Base-by-base conservation (phyloP, 2,329 filamentous ascomycete species). In the Ophiostoma angusticollis region DNA sequence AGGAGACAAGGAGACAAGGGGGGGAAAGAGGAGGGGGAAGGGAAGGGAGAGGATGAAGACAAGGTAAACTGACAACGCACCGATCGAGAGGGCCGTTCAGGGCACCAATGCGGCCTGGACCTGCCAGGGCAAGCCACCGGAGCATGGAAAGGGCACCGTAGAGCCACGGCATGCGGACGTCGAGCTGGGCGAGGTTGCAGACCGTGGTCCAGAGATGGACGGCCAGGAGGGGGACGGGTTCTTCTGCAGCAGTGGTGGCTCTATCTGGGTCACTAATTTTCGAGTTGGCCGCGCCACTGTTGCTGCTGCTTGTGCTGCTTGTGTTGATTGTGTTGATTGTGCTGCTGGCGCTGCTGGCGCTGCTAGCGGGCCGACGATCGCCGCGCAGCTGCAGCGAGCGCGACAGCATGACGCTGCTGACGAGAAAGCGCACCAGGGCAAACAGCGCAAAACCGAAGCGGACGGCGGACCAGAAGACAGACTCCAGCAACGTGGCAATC, bases 81-180 rank as follows among this genome's bases (percentile, higher is more conserved):
- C 85, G 93, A 67, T 96, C 89, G 60, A 95, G 65, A 58, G 78
- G 70, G 47, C 85, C 79, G 58, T 93, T 72, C 21, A 80, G 74
- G 52, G 72, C 70, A 55, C 82, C 85, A 47, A 93, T 60, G 60
- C 63, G 72, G 52, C 85, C 83, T 47, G 84, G 84, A 18, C 86
- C 84, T 52, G 68, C 66, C 53, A 89, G 61, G 52, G 78, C 70
- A 49, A 76, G 68, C 67, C 82, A 79, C 61, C 91, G 84, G 49
- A 80, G 58, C 59, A 94, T 72, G 41, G 82, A 81, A 44, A 91
- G 58, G 49, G 74, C 64, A 54, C 84, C 84, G 54, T 69, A 70
- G 41, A 94, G 70, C 89, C 89, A 96, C 47, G 89, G 89, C 85
- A 94, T 93, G 59, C 85, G 82, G 48, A 65, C 59, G 49, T 80